A percentile compares a stretch with the other conserved stretches of the same genome.
Conservation (phyloP, 2,329 filamentous ascomycete genomes). For the Fusarium guadeloupense region DNA sequence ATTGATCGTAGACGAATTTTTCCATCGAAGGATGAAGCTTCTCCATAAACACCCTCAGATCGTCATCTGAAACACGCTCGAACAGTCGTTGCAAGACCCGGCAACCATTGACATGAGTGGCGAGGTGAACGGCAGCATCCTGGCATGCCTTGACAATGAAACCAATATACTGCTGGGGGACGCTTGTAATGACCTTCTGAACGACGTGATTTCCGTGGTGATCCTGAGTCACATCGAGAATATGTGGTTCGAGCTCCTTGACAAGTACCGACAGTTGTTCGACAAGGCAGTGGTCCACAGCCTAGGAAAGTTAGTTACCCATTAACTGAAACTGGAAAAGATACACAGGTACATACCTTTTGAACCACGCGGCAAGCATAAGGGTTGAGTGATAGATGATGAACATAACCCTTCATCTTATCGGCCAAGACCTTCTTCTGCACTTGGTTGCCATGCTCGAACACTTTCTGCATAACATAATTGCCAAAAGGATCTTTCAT, state of each 20-base stretch:
- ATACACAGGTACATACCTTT: constrained; percentile 66
- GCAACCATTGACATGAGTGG: constrained; percentile 86
- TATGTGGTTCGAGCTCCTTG: constrained; percentile 80
- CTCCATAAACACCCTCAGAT: constrained; percentile 75
- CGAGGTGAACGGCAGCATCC: constrained; percentile 76
- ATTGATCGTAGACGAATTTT: constrained; percentile 83
- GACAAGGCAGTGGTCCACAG: constrained; percentile 88
- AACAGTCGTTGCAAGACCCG: constrained; percentile 93
- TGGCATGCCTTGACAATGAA: constrained; percentile 86
- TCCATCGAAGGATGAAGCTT: constrained; percentile 80
- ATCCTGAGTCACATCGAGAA: constrained; percentile 82
- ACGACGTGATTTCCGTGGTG: constrained; percentile 97
- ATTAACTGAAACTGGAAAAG: background rate
- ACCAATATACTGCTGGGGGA: constrained; percentile 77
- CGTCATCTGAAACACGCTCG: constrained; percentile 78
- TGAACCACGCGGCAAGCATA: constrained; percentile 97
- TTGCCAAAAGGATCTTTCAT: constrained; percentile 99
- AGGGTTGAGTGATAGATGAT: constrained; percentile 83
- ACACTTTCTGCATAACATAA: constrained; percentile 97
- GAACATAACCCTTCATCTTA: constrained; percentile 87
- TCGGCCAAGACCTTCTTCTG: constrained; percentile 90
- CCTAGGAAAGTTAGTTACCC: constrained; percentile 60
- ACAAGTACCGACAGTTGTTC: constrained; percentile 89
- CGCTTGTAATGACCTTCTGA: constrained; percentile 90
- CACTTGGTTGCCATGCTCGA: constrained; percentile 91